phyloP scores from a whole-genome alignment of 2,329 filamentous ascomycete genomes.

The Colletotrichum magnum region DNA sequence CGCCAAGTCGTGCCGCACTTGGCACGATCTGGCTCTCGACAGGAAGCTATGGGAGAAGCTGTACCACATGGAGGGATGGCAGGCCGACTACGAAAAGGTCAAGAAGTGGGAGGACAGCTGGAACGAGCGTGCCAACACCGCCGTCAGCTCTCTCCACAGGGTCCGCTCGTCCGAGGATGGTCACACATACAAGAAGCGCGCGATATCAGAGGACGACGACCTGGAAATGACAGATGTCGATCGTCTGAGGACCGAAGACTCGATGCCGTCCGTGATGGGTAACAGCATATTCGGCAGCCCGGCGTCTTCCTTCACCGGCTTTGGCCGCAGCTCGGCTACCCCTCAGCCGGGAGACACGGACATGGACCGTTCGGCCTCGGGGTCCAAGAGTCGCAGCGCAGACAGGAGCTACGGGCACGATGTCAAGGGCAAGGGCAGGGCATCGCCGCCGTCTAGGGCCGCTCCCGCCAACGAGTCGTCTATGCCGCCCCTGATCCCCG shows the following conservation, averaged over 20 bases:
- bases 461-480: slow-evolving; percentile 47
- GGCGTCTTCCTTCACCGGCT: slow-evolving; percentile 25
- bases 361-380: slow-evolving; percentile 52
- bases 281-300: slow-evolving; percentile 49
- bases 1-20: slow-evolving; percentile 83
- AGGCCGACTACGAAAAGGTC: slow-evolving; percentile 76
- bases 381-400: slow-evolving; percentile 46
- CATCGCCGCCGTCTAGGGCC: slow-evolving; percentile 34
- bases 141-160: slow-evolving; percentile 58
- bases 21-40: slow-evolving; percentile 87
- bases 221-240: slow-evolving; percentile 58
- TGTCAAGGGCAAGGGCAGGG: slow-evolving; percentile 50
- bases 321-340: slow-evolving; percentile 19
- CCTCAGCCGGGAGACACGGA: slow-evolving; percentile 47
- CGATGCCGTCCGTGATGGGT: slow-evolving; percentile 27
- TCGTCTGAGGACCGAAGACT: slow-evolving; percentile 45
- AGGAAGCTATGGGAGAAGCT: slow-evolving; percentile 87
- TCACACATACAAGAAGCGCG: slow-evolving; percentile 69
- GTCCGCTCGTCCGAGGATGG: slow-evolving; percentile 62
- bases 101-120: slow-evolving; percentile 74
- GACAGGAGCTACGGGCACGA: slow-evolving; percentile 50
- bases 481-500: slow-evolving; percentile 47
- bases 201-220: slow-evolving; percentile 65
- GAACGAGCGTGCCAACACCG: slow-evolving; percentile 59
- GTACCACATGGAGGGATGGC: slow-evolving; percentile 91